phyloP scores from a whole-genome alignment of 78 protist species.

The Bodo saltans region DNA sequence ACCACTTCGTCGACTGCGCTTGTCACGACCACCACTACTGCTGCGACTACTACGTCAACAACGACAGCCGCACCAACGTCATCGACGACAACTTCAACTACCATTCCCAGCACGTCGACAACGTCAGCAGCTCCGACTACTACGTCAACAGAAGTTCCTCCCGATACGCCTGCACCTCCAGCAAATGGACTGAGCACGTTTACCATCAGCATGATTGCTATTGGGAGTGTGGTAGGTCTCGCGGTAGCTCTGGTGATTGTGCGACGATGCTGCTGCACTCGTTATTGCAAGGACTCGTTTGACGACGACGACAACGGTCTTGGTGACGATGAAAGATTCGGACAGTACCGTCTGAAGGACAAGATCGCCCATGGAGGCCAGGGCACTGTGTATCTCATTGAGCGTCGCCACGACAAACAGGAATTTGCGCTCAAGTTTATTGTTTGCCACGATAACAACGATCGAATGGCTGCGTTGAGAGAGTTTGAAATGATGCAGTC shows the following conservation, averaged over 20 bases:
- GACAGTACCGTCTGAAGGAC: neutral
- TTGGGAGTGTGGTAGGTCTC: no score
- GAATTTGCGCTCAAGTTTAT: conserved; percentile 19
- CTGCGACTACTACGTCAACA: neutral
- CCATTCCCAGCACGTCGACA: neutral
- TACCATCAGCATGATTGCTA: no score
- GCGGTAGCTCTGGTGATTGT: no score
- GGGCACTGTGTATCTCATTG: conserved; percentile 3
- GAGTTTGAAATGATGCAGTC: neutral
- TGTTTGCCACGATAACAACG: neutral
- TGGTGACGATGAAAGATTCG: no score
- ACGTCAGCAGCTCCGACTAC: neutral
- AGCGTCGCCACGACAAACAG: neutral
- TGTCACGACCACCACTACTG: neutral
- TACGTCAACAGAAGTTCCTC: neutral
- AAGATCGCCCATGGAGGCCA: conserved; percentile 3
- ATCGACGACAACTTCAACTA: neutral
- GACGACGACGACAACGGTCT: no score
- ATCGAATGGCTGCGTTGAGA: neutral
- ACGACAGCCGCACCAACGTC: neutral
- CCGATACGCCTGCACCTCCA: no score
- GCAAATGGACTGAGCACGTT: no score
- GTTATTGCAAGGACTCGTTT: no score
- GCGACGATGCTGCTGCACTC: no score
- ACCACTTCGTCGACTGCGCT: neutral